phyloP scores from a whole-genome alignment of 345 rosid species.

The Kandelia obovata region DNA sequence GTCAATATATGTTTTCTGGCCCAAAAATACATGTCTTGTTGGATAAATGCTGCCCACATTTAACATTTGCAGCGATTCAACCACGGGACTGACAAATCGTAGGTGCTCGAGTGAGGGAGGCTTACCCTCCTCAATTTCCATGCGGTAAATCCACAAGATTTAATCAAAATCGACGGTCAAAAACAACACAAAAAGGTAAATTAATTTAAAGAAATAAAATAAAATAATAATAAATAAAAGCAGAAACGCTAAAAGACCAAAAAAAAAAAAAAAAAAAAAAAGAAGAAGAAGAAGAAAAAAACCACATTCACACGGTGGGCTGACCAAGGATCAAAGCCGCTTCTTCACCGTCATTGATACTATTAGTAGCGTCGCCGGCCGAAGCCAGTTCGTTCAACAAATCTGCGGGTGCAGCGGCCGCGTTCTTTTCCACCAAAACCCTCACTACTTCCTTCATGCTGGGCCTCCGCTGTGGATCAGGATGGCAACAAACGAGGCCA shows the following conservation, averaged over 20 bases:
- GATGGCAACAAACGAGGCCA: constrained; percentile 86
- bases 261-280: too few species aligned
- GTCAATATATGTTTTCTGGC: not conserved
- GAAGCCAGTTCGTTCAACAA: constrained; percentile 34
- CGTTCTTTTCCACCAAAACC: constrained; percentile 44
- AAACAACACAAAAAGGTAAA: not conserved
- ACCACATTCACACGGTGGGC: constrained; percentile 16
- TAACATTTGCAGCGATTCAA: not conserved
- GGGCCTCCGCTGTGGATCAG: constrained; percentile 62
- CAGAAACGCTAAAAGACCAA: not conserved
- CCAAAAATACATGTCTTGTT: not conserved
- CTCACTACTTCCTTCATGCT: constrained; percentile 67
- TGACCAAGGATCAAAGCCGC: constrained; percentile 2
- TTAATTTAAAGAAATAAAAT: not conserved
- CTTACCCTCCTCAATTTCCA: not conserved
- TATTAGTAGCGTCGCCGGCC: constrained; percentile 12
- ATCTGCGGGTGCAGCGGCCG: constrained; percentile 35
- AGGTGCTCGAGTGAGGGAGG: too few species aligned
- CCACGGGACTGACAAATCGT: too few species aligned
- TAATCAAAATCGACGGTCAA: not conserved
- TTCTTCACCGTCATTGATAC: not conserved
- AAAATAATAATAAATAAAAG: not conserved
- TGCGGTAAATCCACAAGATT: not conserved
- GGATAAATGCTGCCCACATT: not conserved
- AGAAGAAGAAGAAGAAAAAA: too few species aligned